A percentile compares a stretch with the other conserved stretches of the same genome.
Conservation (phyloP, 192 early-diverging fungal species). For the Coemansia reversa region DNA sequence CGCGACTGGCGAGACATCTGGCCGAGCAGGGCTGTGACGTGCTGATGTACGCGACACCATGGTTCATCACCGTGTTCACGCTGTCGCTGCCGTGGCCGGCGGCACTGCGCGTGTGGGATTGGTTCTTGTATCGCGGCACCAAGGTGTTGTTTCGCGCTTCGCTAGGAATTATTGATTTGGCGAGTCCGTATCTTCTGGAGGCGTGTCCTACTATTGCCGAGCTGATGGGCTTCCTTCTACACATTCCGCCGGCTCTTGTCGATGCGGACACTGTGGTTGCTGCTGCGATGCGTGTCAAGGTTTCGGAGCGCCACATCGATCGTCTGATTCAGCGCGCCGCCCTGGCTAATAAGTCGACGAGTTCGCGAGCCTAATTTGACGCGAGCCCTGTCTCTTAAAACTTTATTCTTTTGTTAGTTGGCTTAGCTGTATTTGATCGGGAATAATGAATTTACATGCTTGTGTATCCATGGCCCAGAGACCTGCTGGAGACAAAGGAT, state of each 20-base stretch:
- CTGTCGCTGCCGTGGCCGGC: constrained; percentile 83
- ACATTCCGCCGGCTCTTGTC: constrained; percentile 64
- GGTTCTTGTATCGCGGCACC: constrained; percentile 74
- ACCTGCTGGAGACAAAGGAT: too few species aligned
- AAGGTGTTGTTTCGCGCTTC: constrained; percentile 84
- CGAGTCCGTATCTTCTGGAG: constrained; percentile 64
- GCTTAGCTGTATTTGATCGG: too few species aligned
- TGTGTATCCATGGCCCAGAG: too few species aligned
- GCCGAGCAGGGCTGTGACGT: constrained; percentile 73
- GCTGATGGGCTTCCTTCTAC: constrained; percentile 71
- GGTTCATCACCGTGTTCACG: constrained; percentile 93
- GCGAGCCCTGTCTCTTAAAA: too few species aligned
- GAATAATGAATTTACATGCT: too few species aligned
- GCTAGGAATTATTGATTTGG: constrained; percentile 69
- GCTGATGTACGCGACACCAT: constrained; percentile 89
- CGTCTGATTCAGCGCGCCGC: constrained; percentile 39
- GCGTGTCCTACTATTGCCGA: constrained; percentile 77
- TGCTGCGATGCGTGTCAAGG: constrained; percentile 66
- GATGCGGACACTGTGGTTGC: constrained; percentile 63
- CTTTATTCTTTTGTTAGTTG: background rate
- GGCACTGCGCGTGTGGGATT: constrained; percentile 89
- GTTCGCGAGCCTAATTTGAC: background rate
- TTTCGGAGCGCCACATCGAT: constrained; percentile 59
- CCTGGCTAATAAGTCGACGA: background rate
- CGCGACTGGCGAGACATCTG: constrained; percentile 68